phyloP scores from a whole-genome alignment of 371 early-diverging fungal genomes.

The Syncephalastrum racemosum region DNA sequence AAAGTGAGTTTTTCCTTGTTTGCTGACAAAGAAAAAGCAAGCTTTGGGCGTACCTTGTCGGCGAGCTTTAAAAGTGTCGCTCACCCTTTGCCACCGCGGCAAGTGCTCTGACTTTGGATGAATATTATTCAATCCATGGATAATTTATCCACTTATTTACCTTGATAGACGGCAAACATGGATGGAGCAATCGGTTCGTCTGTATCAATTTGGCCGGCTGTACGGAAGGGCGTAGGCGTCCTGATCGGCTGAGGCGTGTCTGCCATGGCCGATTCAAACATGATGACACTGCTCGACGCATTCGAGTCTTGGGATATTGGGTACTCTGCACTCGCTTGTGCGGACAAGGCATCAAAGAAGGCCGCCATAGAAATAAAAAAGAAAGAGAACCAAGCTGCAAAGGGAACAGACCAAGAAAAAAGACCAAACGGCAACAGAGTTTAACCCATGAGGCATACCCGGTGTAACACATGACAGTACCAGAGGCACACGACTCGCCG shows the following conservation, averaged over 20 bases:
- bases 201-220: conserved; percentile 7
- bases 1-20: background rate
- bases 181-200: conserved; percentile 15
- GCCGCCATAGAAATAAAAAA: conserved; percentile 3
- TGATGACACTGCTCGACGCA: conserved; percentile 15
- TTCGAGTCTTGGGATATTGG: conserved; percentile 16
- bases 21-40: background rate
- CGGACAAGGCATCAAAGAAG: conserved; percentile 22
- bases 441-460: conserved; percentile 8
- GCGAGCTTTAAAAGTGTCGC: conserved; percentile 21
- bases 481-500: background rate
- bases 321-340: conserved; percentile 4
- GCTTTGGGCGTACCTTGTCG: conserved; percentile 22
- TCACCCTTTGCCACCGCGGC: conserved; percentile 25
- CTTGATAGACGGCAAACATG: conserved; percentile 20
- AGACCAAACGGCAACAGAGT: conserved; percentile 12
- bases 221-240: conserved; percentile 13
- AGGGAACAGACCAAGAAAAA: conserved; percentile 9
- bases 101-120: conserved; percentile 8
- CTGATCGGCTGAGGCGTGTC: conserved; percentile 11
- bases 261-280: conserved; percentile 20
- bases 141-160: background rate
- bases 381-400: conserved; percentile 7
- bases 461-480: background rate
- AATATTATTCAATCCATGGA: background rate